Conservation (phyloP, 495 filamentous ascomycete genomes). For the Penicillium lagena region DNA sequence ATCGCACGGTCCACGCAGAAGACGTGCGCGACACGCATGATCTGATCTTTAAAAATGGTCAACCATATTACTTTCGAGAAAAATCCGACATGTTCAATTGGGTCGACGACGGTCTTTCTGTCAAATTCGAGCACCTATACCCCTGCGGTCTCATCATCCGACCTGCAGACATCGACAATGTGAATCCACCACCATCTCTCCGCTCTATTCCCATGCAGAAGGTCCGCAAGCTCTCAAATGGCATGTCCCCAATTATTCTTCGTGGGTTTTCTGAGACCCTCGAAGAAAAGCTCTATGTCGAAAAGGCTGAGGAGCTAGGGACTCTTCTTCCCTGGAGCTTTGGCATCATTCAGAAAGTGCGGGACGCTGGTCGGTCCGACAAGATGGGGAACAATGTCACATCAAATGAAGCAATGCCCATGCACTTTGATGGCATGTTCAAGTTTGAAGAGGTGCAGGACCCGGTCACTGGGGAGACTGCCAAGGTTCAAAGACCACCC, state of each 20-base stretch:
- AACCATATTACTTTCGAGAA: conserved; percentile 33
- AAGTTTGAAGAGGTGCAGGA: conserved; percentile 35
- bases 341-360: conserved; percentile 43
- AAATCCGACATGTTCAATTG: conserved; percentile 30
- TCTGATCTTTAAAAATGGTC: conserved; percentile 30
- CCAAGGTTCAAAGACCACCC: conserved; percentile 16
- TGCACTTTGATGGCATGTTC: conserved; percentile 52
- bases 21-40: conserved; percentile 36
- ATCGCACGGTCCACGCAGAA: conserved; percentile 26
- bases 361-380: conserved; percentile 29
- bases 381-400: conserved; percentile 40
- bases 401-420: conserved; percentile 47
- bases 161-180: conserved; percentile 14
- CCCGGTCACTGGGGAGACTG: conserved; percentile 17
- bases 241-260: conserved; percentile 46
- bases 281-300: conserved; percentile 35
- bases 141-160: conserved; percentile 37
- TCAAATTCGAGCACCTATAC: conserved; percentile 36
- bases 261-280: conserved; percentile 44
- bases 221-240: conserved; percentile 39
- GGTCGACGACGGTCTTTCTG: conserved; percentile 14
- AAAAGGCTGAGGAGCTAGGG: conserved; percentile 40
- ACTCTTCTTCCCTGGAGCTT: conserved; percentile 41
- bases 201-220: conserved; percentile 36
- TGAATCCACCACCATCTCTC: conserved; percentile 24